Evolutionary conservation across 1,284 basidiomycete species (phyloP), one percentile per base, ranked within the genome.

Genomic region (Ganoderma lingzhi): DNA sequence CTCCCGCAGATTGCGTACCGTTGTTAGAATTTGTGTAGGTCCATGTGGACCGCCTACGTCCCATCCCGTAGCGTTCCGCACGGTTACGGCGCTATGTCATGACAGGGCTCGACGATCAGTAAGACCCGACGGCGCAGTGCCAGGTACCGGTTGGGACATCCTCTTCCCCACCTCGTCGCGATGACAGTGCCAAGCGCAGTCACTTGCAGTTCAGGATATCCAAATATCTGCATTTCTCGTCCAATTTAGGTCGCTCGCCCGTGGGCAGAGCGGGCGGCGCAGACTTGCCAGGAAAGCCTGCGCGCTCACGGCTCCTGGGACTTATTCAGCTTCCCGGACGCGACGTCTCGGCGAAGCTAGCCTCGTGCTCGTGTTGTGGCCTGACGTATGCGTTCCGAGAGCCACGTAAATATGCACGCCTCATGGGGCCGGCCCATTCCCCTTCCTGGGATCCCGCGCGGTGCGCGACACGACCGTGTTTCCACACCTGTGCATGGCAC

Each of bases 271-370:
- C 48, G 48, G 48, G 48, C 8, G 45, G 23, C 3, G 23, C 48
- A 12, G 48, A 53, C 23, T 23, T 19, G 44, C 19, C 17, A 6
- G 19, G 8, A 2, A 17, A n/a, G 4, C 48, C 48, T 23, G 48
- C 48, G 48, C 48, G 48, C 23, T 53, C 48, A 41, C 5, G 28
- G 48, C 23, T 28, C 10, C 23, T 14, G 23, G 48, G 10, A 28
- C 48, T n/a, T 39, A 12, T 60, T n/a, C 58, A 15, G 35, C 14
- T 28, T 60, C 35, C 39, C n/a, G 41, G 28, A 61, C 23, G 59
- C 59, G n/a, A 15, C 39, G 5, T 42, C 59, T 35, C 56, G 56
- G 56, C 56, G 56, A 59, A 59, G 56, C 37, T 23, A 59, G 56
- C 56, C 56, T 61, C 59, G 39, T 44, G 59, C 39, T 9, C 23